Evolutionary conservation across 306 rosid species (phyloP).

Genomic region (Inga oerstediana): DNA sequence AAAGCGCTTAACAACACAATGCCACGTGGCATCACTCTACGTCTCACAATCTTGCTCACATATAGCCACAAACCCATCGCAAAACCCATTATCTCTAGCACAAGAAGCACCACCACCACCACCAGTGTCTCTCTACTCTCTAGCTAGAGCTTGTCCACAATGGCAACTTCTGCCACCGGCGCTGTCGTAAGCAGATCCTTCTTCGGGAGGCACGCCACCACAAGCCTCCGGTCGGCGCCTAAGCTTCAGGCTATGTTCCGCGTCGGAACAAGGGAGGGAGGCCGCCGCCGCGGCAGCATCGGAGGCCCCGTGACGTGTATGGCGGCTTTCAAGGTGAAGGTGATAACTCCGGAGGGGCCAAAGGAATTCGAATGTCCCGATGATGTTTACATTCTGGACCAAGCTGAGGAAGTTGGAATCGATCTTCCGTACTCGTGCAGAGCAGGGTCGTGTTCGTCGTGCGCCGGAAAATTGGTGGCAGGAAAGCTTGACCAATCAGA

Average conservation of each 20-base stretch:
- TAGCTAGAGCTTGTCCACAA: neutral
- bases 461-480: constrained; percentile 50
- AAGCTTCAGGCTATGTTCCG: constrained; percentile 15
- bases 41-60: neutral
- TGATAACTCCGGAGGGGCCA: constrained; percentile 53
- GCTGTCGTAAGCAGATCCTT: constrained; percentile 54
- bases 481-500: constrained; percentile 58
- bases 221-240: constrained; percentile 35
- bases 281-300: constrained; percentile 25
- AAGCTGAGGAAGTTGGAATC: constrained; percentile 32
- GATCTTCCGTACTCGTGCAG: constrained; percentile 68
- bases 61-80: neutral
- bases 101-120: neutral
- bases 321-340: constrained; percentile 54
- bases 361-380: constrained; percentile 50
- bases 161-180: constrained; percentile 23
- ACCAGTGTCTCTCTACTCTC: neutral
- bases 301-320: constrained; percentile 43
- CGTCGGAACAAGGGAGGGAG: constrained; percentile 27
- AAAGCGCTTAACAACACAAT: neutral
- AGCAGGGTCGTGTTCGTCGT: constrained; percentile 73
- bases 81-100: neutral
- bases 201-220: constrained; percentile 31
- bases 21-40: neutral
- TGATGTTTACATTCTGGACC: constrained; percentile 58